A percentile compares a stretch with the other conserved stretches of the same genome.
phyloP scores from a whole-genome alignment of 352 stramenopile genomes.

The Blastocystis sp. region DNA sequence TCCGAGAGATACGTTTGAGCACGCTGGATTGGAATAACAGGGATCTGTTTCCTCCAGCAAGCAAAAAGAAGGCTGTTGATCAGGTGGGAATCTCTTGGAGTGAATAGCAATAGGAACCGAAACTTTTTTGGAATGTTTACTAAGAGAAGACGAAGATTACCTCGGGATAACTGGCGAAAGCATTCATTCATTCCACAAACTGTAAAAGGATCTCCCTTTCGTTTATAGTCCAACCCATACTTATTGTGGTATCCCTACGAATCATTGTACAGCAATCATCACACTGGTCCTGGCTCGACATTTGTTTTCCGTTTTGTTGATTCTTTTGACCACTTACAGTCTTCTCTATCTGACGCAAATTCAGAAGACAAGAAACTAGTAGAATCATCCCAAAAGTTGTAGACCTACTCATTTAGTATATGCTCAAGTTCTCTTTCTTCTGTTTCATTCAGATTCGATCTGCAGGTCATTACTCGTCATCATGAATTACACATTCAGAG shows the following conservation, averaged over 20 bases:
- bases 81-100: neutral
- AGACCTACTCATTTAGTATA: neutral
- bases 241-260: neutral
- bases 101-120: neutral
- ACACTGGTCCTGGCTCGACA: neutral
- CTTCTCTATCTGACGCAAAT: neutral
- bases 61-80: neutral
- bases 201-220: neutral
- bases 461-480: neutral
- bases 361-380: neutral
- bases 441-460: neutral
- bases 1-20: neutral
- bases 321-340: neutral
- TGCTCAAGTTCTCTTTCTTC: neutral
- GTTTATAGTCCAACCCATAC: neutral
- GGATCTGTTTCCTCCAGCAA: neutral
- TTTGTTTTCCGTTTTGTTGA: neutral
- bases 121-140: neutral
- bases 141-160: slow-evolving; percentile 2
- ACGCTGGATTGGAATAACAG: neutral
- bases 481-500: neutral
- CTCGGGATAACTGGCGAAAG: neutral
- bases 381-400: neutral
- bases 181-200: slow-evolving; percentile 25
- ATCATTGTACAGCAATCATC: neutral